phyloP scores from a whole-genome alignment of 2,329 filamentous ascomycete genomes.

The Colletotrichum viniferum region DNA sequence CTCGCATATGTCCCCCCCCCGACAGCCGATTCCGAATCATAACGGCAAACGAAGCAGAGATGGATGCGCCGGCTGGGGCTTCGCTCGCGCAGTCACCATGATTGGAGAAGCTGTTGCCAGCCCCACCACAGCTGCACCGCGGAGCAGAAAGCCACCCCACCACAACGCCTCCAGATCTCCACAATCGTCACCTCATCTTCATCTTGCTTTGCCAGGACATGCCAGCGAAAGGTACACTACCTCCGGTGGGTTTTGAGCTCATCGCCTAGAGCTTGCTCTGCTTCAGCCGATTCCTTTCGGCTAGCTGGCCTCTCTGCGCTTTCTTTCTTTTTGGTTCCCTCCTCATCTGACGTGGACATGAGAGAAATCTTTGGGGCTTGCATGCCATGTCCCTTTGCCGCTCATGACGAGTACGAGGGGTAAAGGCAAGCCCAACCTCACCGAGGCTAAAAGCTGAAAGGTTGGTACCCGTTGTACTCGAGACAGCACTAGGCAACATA shows the following conservation, averaged over 20 bases:
- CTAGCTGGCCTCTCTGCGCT: not conserved
- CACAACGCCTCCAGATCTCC: slow-evolving; percentile 18
- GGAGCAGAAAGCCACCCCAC: slow-evolving; percentile 3
- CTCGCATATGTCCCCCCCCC: not conserved
- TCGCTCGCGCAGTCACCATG: slow-evolving; percentile 1
- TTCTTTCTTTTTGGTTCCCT: not conserved
- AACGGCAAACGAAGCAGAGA: slow-evolving; percentile 1
- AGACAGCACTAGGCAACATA: slow-evolving; percentile 15
- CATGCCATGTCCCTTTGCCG: not conserved
- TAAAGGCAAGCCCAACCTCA: not conserved
- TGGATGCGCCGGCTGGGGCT: not conserved
- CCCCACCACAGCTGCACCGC: not conserved
- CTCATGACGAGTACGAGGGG: not conserved
- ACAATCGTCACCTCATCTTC: slow-evolving; percentile 21
- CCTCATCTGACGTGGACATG: not conserved
- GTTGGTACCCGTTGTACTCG: slow-evolving; percentile 18
- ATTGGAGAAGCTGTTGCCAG: slow-evolving; percentile 10
- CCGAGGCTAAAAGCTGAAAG: slow-evolving; percentile 20
- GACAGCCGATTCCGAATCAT: slow-evolving; percentile 12
- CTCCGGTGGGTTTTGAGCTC: slow-evolving; percentile 3
- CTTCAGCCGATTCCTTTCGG: not conserved
- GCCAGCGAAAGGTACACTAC: not conserved
- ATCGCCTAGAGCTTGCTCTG: not conserved
- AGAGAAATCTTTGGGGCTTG: not conserved
- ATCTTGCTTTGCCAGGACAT: slow-evolving; percentile 18